Conservation (phyloP, 768 basidiomycete species). For the Pulveroboletus ravenelii region DNA sequence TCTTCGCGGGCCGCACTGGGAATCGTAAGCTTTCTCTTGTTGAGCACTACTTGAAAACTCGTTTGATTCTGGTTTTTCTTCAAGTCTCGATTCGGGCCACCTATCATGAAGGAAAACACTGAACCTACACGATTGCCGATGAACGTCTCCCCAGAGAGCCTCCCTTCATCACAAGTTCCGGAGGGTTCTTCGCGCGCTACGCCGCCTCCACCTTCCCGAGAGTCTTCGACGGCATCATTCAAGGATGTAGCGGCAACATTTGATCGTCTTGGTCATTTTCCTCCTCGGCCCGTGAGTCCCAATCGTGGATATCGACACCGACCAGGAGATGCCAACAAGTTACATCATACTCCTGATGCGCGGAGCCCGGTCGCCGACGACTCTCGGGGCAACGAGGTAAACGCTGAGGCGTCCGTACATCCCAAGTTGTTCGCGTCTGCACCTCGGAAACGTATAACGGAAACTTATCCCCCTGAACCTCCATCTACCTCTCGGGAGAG, state of each 20-base stretch:
- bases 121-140: constrained; percentile 5
- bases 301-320: constrained; percentile 8
- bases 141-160: constrained; percentile 17
- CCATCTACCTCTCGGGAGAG: constrained; percentile 5
- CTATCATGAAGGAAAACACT: constrained; percentile 17
- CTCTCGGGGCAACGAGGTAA: background rate
- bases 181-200: constrained; percentile 22
- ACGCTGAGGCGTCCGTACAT: constrained; percentile 1
- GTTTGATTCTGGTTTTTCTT: background rate
- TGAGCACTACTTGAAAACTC: too few species aligned
- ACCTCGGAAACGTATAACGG: constrained; percentile 6
- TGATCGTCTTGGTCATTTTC: constrained; percentile 17
- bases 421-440: constrained; percentile 6
- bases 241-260: constrained; percentile 6
- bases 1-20: constrained; percentile 16
- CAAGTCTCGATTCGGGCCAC: constrained; percentile 33
- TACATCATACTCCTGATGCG: background rate
- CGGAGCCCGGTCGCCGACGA: background rate
- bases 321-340: constrained; percentile 7
- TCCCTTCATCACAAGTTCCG: constrained; percentile 5
- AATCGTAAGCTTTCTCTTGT: constrained; percentile 7
- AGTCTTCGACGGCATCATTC: constrained; percentile 23
- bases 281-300: constrained; percentile 20
- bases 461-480: constrained; percentile 7
- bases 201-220: constrained; percentile 28